Evolutionary conservation across 495 filamentous ascomycete species (phyloP), one percentile per base, ranked within the genome.

Genomic region (Penicillium pancosmium): DNA sequence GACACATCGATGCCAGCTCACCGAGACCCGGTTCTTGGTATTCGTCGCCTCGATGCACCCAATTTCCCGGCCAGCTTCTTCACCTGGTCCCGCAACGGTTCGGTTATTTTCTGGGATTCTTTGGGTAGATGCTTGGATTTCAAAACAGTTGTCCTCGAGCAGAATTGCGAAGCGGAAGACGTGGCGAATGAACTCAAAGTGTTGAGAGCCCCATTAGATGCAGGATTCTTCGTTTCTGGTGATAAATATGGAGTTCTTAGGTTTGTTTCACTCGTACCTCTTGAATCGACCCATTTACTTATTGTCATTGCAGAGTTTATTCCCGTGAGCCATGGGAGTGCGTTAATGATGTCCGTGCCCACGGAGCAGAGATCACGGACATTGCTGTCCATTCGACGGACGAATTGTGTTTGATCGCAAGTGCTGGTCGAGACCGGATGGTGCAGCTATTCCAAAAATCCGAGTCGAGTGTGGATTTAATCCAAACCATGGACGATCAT

Each of bases 231-330:
- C 52, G 79, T 93, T 7, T 84, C 89, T 15, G 94, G 93, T 5
- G 95, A 98, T 73, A 92, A 85, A 68, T 82, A 88, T 54, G 94
- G 94, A 47, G 84, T 93, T 40, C 72, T 98, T 46, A 84, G 89
- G 86, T 89, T 78, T 64, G 73, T 68, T 56, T 13, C 5, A 27
- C n/a, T 5, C 50, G 13, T n/a, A 16, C 18, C 1, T 18, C 7
- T 10, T 38, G 35, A 60, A 63, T 69, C 4, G 41, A 38, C 16
- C 2, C 3, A 19, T 16, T 16, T 44, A 44, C 41, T 44, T 4
- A 66, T 57, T 54, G 51, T 48, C 53, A 63, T 43, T 56, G 1
- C 48, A 73, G 80, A 76, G 43, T 81, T 75, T 43, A 81, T 78
- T 64, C 76, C 63, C 52, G 69, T 63, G 50, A 83, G 66, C 43